phyloP scores from a whole-genome alignment of 148 eudicot species.

The Limonium bicolor region DNA sequence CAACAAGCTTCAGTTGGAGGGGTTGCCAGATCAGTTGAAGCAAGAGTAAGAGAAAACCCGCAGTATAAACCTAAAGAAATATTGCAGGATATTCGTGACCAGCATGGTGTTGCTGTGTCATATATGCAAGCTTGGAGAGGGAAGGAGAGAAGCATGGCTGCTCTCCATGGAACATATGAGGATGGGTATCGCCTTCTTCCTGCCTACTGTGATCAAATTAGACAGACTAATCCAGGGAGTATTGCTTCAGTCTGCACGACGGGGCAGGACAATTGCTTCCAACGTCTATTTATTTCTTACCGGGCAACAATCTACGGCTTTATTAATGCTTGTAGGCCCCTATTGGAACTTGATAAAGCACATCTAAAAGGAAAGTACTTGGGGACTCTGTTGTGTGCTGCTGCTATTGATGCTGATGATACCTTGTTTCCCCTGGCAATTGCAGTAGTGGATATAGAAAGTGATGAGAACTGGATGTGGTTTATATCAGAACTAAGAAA shows the following conservation, averaged over 20 bases:
- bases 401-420: conserved; percentile 92
- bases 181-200: conserved; percentile 89
- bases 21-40: conserved; percentile 96
- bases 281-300: conserved; percentile 70
- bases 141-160: conserved; percentile 97
- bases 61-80: conserved; percentile 96
- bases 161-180: conserved; percentile 89
- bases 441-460: conserved; percentile 77
- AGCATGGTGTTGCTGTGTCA: conserved; percentile 97
- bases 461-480: conserved; percentile 99
- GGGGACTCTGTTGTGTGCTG: conserved; percentile 72
- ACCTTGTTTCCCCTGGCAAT: conserved; percentile 73
- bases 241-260: conserved; percentile 66
- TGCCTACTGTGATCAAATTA: conserved; percentile 83
- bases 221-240: conserved; percentile 83
- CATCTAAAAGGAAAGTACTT: conserved; percentile 83
- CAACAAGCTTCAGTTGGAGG: conserved; percentile 98
- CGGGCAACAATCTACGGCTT: conserved; percentile 88
- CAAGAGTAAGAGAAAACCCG: conserved; percentile 68
- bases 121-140: conserved; percentile 99
- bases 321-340: conserved; percentile 86
- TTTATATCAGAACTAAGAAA: conserved; percentile 89
- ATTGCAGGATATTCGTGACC: conserved; percentile 79
- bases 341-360: conserved; percentile 72
- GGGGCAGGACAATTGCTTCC: conserved; percentile 79